These are phyloP conservation scores for Aspergillus chevalieri DNA, from an alignment of 2,329 filamentous ascomycete genomes.

Conservation along the genomic window DNA sequence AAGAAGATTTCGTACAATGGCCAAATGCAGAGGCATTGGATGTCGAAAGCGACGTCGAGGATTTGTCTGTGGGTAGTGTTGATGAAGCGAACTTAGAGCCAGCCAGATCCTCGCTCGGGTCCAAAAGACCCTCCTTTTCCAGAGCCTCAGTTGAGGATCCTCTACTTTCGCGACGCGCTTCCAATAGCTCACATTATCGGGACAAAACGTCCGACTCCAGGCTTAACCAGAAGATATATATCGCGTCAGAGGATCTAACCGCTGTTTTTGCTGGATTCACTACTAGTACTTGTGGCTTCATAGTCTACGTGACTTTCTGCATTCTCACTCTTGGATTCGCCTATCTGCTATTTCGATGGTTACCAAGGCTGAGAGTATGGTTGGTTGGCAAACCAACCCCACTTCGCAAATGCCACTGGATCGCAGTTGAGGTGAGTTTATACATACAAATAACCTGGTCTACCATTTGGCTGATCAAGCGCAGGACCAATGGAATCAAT, in stretches of 20 bases:
- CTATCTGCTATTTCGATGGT: slow-evolving; percentile 81
- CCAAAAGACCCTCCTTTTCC: slow-evolving; percentile 31
- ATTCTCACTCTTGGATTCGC: slow-evolving; percentile 66
- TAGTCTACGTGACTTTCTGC: slow-evolving; percentile 65
- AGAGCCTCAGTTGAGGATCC: slow-evolving; percentile 48
- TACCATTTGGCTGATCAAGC: slow-evolving; percentile 18
- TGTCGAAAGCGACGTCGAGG: slow-evolving; percentile 39
- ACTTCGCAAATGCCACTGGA: slow-evolving; percentile 75
- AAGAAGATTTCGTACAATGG: slow-evolving; percentile 55
- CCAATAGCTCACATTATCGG: slow-evolving; percentile 62
- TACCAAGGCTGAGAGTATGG: slow-evolving; percentile 78
- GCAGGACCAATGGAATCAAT: slow-evolving; percentile 91
- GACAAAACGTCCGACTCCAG: slow-evolving; percentile 56
- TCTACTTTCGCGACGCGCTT: slow-evolving; percentile 66
- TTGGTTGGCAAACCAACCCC: slow-evolving; percentile 64
- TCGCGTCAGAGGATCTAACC: slow-evolving; percentile 86
- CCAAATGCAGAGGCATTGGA: slow-evolving; percentile 45
- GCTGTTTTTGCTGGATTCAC: slow-evolving; percentile 89
- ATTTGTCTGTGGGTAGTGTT: slow-evolving; percentile 36
- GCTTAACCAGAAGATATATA: slow-evolving; percentile 83
- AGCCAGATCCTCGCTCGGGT: slow-evolving; percentile 24
- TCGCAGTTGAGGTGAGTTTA: slow-evolving; percentile 69
- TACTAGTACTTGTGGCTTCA: slow-evolving; percentile 65
- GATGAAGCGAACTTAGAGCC: slow-evolving; percentile 32
- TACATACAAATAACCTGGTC: not conserved